Evolutionary conservation across 2,329 filamentous ascomycete species (phyloP).

Genomic region (Neocucurbitaria cava): DNA sequence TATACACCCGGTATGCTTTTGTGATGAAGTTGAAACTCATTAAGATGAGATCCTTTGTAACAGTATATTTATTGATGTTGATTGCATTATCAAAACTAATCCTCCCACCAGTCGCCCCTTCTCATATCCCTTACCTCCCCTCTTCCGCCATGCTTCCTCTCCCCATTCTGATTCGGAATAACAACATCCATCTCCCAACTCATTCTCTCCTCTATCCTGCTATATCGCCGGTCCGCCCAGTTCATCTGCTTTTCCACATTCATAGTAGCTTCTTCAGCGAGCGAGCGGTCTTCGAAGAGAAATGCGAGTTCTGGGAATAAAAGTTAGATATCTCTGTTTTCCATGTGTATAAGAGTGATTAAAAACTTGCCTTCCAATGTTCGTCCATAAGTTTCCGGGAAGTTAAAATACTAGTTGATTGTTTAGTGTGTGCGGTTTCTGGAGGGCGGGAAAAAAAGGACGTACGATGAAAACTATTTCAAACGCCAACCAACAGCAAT

Average conservation of each 20-base stretch:
- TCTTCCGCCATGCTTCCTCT: neutral
- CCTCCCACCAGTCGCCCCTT: neutral
- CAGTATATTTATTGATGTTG: no score
- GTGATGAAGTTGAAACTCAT: no score
- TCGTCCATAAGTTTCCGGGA: slow-evolving; percentile 73
- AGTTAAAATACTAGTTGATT: slow-evolving; percentile 63
- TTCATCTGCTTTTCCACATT: slow-evolving; percentile 43
- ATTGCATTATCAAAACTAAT: no score
- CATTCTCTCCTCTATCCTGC: slow-evolving; percentile 10
- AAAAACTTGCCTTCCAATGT: no score
- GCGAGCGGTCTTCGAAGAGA: slow-evolving; percentile 39
- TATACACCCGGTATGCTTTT: no score
- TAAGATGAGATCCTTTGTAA: no score
- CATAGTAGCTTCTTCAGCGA: slow-evolving; percentile 37
- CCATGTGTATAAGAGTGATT: no score
- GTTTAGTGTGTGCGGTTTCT: neutral
- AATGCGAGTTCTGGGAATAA: slow-evolving; percentile 69
- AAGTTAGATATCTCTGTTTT: no score
- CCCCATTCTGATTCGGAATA: neutral
- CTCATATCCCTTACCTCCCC: neutral
- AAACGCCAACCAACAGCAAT: slow-evolving; percentile 64
- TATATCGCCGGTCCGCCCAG: slow-evolving; percentile 12
- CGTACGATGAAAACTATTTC: slow-evolving; percentile 64
- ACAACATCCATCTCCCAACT: slow-evolving; percentile 23
- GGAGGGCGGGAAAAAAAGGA: no score